Conservation (phyloP, 176 grass and related monocot genomes). For the Carex pumila region DNA sequence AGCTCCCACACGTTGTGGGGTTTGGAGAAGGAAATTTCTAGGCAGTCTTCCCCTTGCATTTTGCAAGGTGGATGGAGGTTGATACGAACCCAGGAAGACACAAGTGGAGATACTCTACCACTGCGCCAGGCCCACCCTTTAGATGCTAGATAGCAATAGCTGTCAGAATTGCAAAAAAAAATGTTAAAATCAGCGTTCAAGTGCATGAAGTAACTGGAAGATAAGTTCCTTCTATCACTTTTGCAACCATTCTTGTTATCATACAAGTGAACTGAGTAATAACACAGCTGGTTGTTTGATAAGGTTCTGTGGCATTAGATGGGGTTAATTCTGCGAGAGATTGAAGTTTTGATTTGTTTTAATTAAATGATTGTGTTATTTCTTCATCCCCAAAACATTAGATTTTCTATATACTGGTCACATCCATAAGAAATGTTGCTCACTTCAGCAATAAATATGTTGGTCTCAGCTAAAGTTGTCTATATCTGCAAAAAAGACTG, state of each 20-base stretch:
- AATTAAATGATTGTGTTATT: neutral
- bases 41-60: no score
- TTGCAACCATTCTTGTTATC: neutral
- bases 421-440: neutral
- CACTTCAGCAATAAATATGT: neutral
- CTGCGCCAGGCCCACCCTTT: neutral
- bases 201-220: neutral
- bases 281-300: neutral
- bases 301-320: neutral
- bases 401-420: neutral
- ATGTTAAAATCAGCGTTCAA: neutral
- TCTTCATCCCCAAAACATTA: neutral
- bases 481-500: neutral
- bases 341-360: neutral
- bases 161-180: neutral
- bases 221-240: neutral
- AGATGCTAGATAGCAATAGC: neutral
- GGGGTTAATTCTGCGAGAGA: neutral
- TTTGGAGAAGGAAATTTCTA: no score
- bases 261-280: no score
- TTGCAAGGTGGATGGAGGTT: no score
- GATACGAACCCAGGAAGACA: no score
- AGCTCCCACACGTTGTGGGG: no score
- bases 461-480: neutral
- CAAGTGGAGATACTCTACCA: no score